Base-by-base conservation (phyloP, 345 rosid species). In the Hevea brasiliensis region DNA sequence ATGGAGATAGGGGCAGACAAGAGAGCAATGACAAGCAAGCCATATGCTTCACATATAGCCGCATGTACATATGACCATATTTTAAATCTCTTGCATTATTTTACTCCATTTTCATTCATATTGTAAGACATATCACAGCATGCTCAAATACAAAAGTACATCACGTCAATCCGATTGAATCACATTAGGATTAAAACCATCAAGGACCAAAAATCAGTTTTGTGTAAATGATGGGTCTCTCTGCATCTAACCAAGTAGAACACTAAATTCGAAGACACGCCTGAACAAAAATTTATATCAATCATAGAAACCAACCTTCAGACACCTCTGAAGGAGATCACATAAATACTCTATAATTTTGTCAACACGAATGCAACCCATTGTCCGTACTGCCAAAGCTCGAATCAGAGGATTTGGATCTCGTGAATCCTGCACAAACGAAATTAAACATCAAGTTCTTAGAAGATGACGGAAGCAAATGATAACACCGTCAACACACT, bases 331-430 rank as follows among this genome's bases (percentile, higher is more conserved):
- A 77, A 96, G 99, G 70, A 98, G 97, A 84, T 96, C 99, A 68
- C 99, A 96, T 6, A 96, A 88, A 84, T 96, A 96, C 79, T 96
- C 99, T 6, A 97, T 96, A 70, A 96, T 96, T 89, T 96, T 96
- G 81, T 93, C 99, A 73, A 96, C 98, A 80, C 99, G 99, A 77
- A 96, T 96, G 87, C 99, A 96, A 18, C 99, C 99, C 99, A 96
- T 96, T 68, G 98, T 96, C 74, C 98, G 88, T 63, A 93, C 98
- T 77, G 98, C 99, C 81, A 96, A 81, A 77, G 99, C 99, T 37
- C 99, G 98, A 74, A 96, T 96, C 73, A 96, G 79, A 20, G 99
- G 99, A 88, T 93, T 96, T 72, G 99, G 97, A 77, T 96, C 99
- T 77, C 93, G 99, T 61, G 98, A 96, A 80, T 93, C 99, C 99